Conservation (phyloP, 192 early-diverging fungal genomes). For the Gigaspora rosea region DNA sequence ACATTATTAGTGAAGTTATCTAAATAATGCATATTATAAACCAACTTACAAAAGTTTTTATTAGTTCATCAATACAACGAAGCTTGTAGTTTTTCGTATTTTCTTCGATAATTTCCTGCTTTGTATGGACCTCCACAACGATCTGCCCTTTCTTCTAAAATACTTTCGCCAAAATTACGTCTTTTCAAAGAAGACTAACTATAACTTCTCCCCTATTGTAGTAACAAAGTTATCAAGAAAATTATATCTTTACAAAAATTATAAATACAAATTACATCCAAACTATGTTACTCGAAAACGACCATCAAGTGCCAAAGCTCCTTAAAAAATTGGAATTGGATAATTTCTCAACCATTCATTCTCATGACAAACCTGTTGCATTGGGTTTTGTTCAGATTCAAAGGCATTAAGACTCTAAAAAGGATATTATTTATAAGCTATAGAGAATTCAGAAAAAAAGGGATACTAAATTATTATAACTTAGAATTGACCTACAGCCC, state of each 20-base stretch:
- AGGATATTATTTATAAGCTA: constrained; percentile 8
- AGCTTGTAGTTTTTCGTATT: too few species aligned
- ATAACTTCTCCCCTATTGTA: constrained; percentile 13
- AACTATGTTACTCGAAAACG: constrained; percentile 15
- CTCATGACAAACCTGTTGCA: constrained; percentile 28
- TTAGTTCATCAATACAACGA: too few species aligned
- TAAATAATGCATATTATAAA: too few species aligned
- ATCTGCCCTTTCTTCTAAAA: constrained; percentile 31
- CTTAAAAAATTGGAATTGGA: constrained; percentile 34
- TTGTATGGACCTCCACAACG: constrained; percentile 32
- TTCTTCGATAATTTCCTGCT: too few species aligned
- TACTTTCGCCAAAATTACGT: constrained; percentile 23
- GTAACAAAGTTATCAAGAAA: constrained; percentile 23
- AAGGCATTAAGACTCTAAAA: constrained; percentile 24
- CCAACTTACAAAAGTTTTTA: too few species aligned
- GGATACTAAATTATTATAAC: background rate
- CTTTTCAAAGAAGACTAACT: constrained; percentile 2
- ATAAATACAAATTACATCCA: constrained; percentile 1
- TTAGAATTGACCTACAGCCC: constrained; percentile 30
- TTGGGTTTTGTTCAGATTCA: constrained; percentile 24
- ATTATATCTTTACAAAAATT: background rate
- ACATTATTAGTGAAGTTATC: too few species aligned
- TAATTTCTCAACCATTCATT: constrained; percentile 31
- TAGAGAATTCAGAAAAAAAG: background rate
- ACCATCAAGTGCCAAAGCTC: constrained; percentile 27